Evolutionary conservation across 768 basidiomycete species (phyloP).

Genomic region (Lactarius hatsudake): DNA sequence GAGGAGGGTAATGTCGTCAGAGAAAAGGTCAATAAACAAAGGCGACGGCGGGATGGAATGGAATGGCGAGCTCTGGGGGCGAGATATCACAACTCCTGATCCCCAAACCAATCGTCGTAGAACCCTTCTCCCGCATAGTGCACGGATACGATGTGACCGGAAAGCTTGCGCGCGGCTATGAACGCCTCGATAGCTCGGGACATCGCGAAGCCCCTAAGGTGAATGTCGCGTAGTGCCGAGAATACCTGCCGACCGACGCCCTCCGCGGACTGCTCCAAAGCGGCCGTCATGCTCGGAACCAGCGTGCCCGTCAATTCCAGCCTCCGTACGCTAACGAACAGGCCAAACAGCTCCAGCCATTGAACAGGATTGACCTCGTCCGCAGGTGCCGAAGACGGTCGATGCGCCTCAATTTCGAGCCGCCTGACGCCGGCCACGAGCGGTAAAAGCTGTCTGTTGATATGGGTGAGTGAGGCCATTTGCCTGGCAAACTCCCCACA

Average conservation of each 20-base stretch:
- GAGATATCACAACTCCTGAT: background rate
- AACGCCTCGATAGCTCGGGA: conserved; percentile 4
- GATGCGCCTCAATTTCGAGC: conserved; percentile 8
- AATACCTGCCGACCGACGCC: background rate
- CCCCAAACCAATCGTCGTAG: background rate
- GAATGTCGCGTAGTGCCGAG: conserved; percentile 4
- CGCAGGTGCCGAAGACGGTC: background rate
- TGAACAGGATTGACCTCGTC: background rate
- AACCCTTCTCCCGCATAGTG: background rate
- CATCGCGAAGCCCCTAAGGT: background rate
- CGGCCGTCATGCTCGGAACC: conserved; percentile 4
- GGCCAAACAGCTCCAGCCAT: conserved; percentile 13
- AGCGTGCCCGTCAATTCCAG: conserved; percentile 7
- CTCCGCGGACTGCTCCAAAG: background rate
- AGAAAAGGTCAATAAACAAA: background rate
- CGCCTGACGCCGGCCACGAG: conserved; percentile 1
- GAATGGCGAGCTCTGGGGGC: background rate
- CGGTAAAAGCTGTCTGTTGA: conserved; percentile 1
- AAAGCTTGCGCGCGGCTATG: background rate
- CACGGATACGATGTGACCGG: conserved; percentile 1
- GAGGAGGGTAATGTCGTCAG: background rate
- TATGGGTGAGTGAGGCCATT: background rate
- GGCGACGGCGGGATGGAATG: background rate
- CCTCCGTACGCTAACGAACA: conserved; percentile 5
- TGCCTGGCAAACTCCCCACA: conserved; percentile 2